Conservation (phyloP, 2,329 filamentous ascomycete genomes). For the Stemphylium lycopersici region DNA sequence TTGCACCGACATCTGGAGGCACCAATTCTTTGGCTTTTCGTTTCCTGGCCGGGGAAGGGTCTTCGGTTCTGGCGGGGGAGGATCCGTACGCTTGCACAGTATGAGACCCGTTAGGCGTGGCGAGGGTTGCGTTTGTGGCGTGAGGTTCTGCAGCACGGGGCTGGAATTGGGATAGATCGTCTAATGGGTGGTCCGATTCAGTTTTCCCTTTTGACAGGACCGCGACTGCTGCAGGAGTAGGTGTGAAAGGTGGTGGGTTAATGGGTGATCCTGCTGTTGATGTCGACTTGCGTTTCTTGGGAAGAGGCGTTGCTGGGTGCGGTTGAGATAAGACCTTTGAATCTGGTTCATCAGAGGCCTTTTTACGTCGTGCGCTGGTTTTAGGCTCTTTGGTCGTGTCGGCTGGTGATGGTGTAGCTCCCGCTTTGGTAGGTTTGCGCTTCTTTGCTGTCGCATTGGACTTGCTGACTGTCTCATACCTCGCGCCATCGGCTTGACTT, state of each 20-base stretch:
- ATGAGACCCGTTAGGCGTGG: conserved; percentile 73
- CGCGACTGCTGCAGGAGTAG: conserved; percentile 57
- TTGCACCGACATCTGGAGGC: conserved; percentile 39
- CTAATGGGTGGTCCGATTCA: conserved; percentile 32
- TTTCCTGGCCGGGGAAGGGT: conserved; percentile 51
- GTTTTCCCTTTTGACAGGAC: conserved; percentile 47
- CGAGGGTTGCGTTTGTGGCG: conserved; percentile 70
- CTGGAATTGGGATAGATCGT: conserved; percentile 27
- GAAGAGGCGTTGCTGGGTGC: conserved; percentile 38
- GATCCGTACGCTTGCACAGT: conserved; percentile 57
- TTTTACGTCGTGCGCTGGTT: neutral
- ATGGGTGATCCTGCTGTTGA: conserved; percentile 14
- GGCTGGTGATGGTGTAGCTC: conserved; percentile 6
- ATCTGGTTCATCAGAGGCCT: neutral
- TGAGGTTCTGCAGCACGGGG: conserved; percentile 67
- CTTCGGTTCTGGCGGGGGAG: conserved; percentile 40
- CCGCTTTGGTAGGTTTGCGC: conserved; percentile 26
- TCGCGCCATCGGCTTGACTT: conserved; percentile 10
- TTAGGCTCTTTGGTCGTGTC: conserved; percentile 1
- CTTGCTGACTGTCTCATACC: conserved; percentile 19
- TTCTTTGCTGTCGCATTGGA: conserved; percentile 26
- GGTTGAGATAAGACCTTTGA: conserved; percentile 20
- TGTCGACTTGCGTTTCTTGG: conserved; percentile 33
- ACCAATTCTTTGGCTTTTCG: conserved; percentile 47
- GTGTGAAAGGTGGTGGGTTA: conserved; percentile 42